Base-by-base conservation (phyloP, 2,329 filamentous ascomycete species). In the Cladosporium colombiae region DNA sequence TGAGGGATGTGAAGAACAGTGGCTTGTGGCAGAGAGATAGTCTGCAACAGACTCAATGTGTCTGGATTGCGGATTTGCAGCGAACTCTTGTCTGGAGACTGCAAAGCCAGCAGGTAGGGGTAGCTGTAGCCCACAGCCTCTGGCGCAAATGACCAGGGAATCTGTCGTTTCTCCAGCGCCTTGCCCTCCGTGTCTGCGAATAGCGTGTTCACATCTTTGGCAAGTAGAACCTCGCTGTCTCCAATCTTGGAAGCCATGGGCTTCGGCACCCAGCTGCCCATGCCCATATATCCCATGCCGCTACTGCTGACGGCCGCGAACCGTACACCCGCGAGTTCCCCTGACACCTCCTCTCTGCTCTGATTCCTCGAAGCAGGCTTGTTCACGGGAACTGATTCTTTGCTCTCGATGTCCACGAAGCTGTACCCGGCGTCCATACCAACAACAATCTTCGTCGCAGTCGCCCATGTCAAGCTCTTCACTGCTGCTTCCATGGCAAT, bases 101-200 rank as follows among this genome's bases (percentile, higher is more conserved):
- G 93, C 16, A 99, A 81, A 11, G 93, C 91, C 58, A 99, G 82
- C 64, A 99, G 89, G 75, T 97, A 99, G 0, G 95, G 95, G 76
- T 99, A 99, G 25, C 93, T 97, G 77, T 97, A 99, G 25, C 94
- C 95, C 66, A 99, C 89, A 65, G 90, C 90, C 73, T 97, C 93
- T 1, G 95, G 96, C 1, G 94, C 92, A 37, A 87, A 83, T 50
- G 89, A 86, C 95, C 95, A 99, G 1, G 93, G 93, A n/a, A 99
- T 89, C 76, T 98, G 93, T 64, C 90, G 85, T 78, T 91, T 92
- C 53, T 93, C 90, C 37, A 96, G 76, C 0, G 93, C 85, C 70
- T 92, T 93, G 5, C 93, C 95, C 33, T 92, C 85, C 13, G 90
- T 86, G 66, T 95, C 90, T 70, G 97, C 91, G 76, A 99, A 99